A percentile compares a stretch with the other conserved stretches of the same genome.
These are phyloP conservation scores for Paramecium pentaurelia DNA, from an alignment of 73 alveolate species.

Conservation along the genomic window DNA sequence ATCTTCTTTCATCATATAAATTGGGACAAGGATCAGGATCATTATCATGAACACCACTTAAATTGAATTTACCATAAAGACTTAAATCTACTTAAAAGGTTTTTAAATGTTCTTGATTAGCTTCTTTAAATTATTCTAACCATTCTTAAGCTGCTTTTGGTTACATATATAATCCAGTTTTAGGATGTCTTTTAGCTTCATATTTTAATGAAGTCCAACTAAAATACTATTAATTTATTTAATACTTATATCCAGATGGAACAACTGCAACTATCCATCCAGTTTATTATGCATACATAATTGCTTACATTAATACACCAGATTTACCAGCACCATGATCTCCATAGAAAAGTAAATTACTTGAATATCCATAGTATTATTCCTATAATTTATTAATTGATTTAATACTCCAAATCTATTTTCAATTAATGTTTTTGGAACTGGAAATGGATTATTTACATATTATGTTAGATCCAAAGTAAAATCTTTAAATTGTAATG, in stretches of 20 bases:
- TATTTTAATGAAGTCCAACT: constrained; percentile 55
- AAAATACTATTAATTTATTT: neutral
- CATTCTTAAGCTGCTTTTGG: constrained; percentile 62
- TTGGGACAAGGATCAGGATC: constrained; percentile 82
- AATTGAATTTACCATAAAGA: constrained; percentile 70
- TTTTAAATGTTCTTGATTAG: constrained; percentile 64
- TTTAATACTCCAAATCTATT: constrained; percentile 22
- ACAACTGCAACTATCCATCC: constrained; percentile 72
- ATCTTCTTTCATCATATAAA: constrained; percentile 68
- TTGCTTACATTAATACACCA: constrained; percentile 65
- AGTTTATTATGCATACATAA: constrained; percentile 80
- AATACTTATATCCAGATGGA: constrained; percentile 66
- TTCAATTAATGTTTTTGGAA: neutral
- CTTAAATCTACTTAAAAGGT: constrained; percentile 64
- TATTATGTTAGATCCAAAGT: neutral
- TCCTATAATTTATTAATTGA: neutral
- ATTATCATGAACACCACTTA: constrained; percentile 76
- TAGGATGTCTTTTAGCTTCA: constrained; percentile 57
- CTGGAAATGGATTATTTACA: constrained; percentile 21
- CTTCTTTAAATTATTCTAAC: constrained; percentile 60
- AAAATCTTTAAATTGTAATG: neutral
- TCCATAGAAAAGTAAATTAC: constrained; percentile 49
- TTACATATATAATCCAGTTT: constrained; percentile 74
- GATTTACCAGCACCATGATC: constrained; percentile 65
- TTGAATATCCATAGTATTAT: constrained; percentile 32